phyloP scores from a whole-genome alignment of 2,329 filamentous ascomycete species.

The Blastomyces emzantsi region DNA sequence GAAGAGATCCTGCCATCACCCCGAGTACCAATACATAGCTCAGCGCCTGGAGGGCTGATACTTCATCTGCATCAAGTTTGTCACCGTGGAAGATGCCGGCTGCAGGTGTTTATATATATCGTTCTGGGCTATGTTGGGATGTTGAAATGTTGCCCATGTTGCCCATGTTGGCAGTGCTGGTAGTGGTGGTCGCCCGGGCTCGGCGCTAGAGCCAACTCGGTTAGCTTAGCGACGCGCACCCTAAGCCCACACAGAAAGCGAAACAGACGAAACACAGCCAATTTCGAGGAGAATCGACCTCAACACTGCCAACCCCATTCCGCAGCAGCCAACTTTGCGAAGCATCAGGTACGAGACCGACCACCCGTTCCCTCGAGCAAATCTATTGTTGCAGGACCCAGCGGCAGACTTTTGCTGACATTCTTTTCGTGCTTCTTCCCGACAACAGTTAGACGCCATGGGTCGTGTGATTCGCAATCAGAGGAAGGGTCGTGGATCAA shows the following conservation, averaged over 20 bases:
- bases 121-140: not conserved
- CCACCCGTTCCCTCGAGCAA: conserved; percentile 12
- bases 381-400: conserved; percentile 21
- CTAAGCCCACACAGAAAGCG: conserved; percentile 36
- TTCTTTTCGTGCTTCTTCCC: conserved; percentile 16
- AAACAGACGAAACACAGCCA: conserved; percentile 9
- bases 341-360: conserved; percentile 30
- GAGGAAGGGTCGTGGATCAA: conserved; percentile 67
- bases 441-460: conserved; percentile 41
- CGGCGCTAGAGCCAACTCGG: conserved; percentile 29
- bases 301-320: conserved; percentile 16
- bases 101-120: not conserved
- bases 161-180: no score
- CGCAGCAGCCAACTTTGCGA: conserved; percentile 35
- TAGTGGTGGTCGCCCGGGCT: not conserved
- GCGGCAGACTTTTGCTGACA: conserved; percentile 29
- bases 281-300: conserved; percentile 33
- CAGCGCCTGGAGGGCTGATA: no score
- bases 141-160: not conserved
- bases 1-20: not conserved
- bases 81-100: not conserved
- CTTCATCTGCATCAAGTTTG: no score
- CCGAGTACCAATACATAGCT: not conserved
- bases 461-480: conserved; percentile 70
- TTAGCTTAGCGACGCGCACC: conserved; percentile 39